Base-by-base conservation (phyloP, 2,329 filamentous ascomycete genomes). In the Aureobasidium melanogenum region DNA sequence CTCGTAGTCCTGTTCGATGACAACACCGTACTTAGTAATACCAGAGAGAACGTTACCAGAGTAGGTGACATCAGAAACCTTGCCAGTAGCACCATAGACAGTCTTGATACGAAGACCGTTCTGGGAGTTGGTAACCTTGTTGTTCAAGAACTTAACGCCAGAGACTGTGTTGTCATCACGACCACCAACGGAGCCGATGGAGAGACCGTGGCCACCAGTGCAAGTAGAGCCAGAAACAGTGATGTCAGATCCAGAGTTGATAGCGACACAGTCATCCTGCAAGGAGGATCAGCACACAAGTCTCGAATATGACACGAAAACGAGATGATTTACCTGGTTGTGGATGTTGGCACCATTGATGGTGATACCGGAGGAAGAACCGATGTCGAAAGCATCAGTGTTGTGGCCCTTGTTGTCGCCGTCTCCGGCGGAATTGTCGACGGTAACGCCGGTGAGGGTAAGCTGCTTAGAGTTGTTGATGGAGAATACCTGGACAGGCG, bases 1-100 rank as follows among this genome's bases (percentile, higher is more conserved):
- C 66, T 77, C 71, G 66, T 84, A 84, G 69, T 84, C 81, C 73
- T 86, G 83, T 70, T 84, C 74, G 62, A 86, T 78, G 55, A 84
- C 75, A 62, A 85, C 79, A 47, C 79, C 82, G 68, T 84, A 83
- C 24, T 58, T 58, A 30, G 39, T 26, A 22, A 58, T 47, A 15
- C 22, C 26, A 28, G 47, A 52, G 34, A 60, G 38, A n/a, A 36
- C 76, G 69, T 85, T 84, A 64, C 75, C 73, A 43, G 72, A 74
- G 74, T 83, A 85, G 1, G 78, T 82, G 34, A 85, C 73, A 59
- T 75, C 76, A 30, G 69, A 72, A 61, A 85, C 79, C n/a, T 73
- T 73, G 39, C 82, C 82, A 0, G 77, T 82, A 10, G 75, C 76
- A 51, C 72, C 75, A 47, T 71, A 76, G 30, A 79, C 77, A 15